These are phyloP conservation scores for Ustanciosporium gigantosporum DNA, from an alignment of 1,284 basidiomycete genomes.

Conservation along the genomic window DNA sequence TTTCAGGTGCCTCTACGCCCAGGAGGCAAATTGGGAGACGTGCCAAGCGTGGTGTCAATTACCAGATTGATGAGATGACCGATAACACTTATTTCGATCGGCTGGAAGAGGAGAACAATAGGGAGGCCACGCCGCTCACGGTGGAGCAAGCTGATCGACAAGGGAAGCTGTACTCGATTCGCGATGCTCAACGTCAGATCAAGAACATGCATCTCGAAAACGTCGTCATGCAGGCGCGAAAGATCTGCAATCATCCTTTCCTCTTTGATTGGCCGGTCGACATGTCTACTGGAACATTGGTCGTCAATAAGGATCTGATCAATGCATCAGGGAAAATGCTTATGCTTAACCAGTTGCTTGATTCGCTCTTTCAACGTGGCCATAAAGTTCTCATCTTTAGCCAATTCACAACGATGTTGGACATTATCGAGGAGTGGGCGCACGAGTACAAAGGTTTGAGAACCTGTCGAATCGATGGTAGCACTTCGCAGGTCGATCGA, in stretches of 20 bases:
- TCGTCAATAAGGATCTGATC: conserved; percentile 70
- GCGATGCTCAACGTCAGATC: conserved; percentile 69
- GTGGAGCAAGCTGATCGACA: conserved; percentile 38
- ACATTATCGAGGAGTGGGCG: conserved; percentile 73
- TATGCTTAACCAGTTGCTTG: conserved; percentile 82
- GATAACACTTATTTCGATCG: conserved; percentile 38
- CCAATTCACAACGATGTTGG: conserved; percentile 82
- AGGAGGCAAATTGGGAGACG: conserved; percentile 13
- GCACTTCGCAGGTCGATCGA: conserved; percentile 76
- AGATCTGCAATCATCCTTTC: conserved; percentile 89
- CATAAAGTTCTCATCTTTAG: conserved; percentile 89
- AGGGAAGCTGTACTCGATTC: conserved; percentile 42
- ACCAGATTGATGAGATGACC: conserved; percentile 32
- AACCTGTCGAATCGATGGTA: conserved; percentile 88
- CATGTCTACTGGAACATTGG: conserved; percentile 65
- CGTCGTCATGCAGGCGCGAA: conserved; percentile 78
- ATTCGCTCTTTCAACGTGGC: conserved; percentile 76
- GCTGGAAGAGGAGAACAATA: conserved; percentile 26
- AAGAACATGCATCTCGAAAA: conserved; percentile 92
- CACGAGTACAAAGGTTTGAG: conserved; percentile 72
- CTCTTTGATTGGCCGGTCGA: conserved; percentile 86
- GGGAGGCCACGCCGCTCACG: conserved; percentile 13
- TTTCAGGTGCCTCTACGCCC: conserved; percentile 14
- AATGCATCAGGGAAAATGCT: conserved; percentile 95
- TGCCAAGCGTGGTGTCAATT: conserved; percentile 25